Evolutionary conservation across 2,329 filamentous ascomycete species (phyloP).

Genomic region (Colletotrichum eleusines): DNA sequence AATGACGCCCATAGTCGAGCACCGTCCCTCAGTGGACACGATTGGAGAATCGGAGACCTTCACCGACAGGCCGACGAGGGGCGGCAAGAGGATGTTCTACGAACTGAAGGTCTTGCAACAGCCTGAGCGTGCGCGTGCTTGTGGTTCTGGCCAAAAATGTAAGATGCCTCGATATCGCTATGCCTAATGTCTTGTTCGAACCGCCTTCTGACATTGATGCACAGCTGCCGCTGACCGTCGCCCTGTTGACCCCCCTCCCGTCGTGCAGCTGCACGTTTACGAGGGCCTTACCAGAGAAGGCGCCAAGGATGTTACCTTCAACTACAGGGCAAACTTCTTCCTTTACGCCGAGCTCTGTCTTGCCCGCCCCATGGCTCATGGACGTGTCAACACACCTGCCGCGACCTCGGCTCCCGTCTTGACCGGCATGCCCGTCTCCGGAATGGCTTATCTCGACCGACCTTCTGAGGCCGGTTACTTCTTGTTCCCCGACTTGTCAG

Average conservation of each 20-base stretch:
- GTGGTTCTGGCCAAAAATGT: constrained; percentile 96
- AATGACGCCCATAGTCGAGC: not conserved
- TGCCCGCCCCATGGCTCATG: constrained; percentile 84
- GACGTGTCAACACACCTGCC: constrained; percentile 76
- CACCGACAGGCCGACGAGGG: constrained; percentile 65
- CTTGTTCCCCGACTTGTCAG: constrained; percentile 96
- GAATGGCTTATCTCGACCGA: constrained; percentile 95
- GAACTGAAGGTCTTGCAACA: constrained; percentile 90
- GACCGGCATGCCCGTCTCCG: constrained; percentile 93
- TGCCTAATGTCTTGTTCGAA: constrained; percentile 28
- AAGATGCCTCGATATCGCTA: constrained; percentile 52
- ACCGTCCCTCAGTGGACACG: not conserved
- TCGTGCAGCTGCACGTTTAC: constrained; percentile 89
- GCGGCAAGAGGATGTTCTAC: constrained; percentile 84
- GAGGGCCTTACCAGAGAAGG: constrained; percentile 74
- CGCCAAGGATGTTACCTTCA: constrained; percentile 82
- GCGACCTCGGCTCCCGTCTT: constrained; percentile 83
- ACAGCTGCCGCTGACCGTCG: constrained; percentile 87
- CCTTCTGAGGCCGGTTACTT: constrained; percentile 88
- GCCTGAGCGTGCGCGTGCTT: constrained; percentile 92
- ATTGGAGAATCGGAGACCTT: constrained; percentile 18
- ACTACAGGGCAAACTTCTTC: constrained; percentile 98
- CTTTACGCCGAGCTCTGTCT: constrained; percentile 92
- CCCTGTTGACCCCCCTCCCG: constrained; percentile 93
- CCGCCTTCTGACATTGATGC: constrained; percentile 42